A percentile compares a stretch with the other conserved stretches of the same genome.
Evolutionary conservation across 306 rosid species (phyloP).

Genomic region (Myrica gale): DNA sequence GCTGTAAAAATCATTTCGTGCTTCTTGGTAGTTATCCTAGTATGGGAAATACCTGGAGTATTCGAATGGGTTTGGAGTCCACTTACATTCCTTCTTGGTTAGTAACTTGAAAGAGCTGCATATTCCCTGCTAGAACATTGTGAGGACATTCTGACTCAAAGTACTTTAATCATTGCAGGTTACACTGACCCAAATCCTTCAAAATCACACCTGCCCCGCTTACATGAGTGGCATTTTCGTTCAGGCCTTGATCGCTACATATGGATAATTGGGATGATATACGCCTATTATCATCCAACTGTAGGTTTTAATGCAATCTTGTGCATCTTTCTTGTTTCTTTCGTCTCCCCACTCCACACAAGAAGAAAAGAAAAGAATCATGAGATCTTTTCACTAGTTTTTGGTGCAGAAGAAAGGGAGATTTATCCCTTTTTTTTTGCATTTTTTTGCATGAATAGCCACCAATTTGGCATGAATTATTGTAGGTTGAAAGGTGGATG

Average conservation of each 20-base stretch:
- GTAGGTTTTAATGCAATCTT: constrained; percentile 49
- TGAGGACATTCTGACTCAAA: constrained; percentile 33
- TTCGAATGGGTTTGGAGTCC: constrained; percentile 91
- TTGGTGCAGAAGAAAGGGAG: neutral
- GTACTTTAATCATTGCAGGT: constrained; percentile 43
- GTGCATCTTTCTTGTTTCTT: constrained; percentile 6
- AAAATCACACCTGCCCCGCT: constrained; percentile 53
- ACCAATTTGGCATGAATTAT: constrained; percentile 26
- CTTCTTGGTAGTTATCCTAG: constrained; percentile 73
- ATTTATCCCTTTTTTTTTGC: constrained; percentile 10
- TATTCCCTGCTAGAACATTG: constrained; percentile 19
- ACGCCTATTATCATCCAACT: constrained; percentile 93
- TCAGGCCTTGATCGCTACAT: constrained; percentile 97
- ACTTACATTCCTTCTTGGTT: constrained; percentile 74
- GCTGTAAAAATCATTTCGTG: constrained; percentile 60
- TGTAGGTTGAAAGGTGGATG: constrained; percentile 89
- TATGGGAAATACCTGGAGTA: constrained; percentile 97
- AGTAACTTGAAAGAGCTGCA: constrained; percentile 37
- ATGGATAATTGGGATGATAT: constrained; percentile 97
- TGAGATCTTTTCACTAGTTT: too few species aligned
- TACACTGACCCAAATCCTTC: constrained; percentile 69
- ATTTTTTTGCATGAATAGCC: constrained; percentile 17
- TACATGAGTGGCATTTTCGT: constrained; percentile 97
- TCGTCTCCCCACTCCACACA: neutral
- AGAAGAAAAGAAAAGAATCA: neutral